phyloP scores from a whole-genome alignment of 768 basidiomycete species.

The Leccinellum albellum region DNA sequence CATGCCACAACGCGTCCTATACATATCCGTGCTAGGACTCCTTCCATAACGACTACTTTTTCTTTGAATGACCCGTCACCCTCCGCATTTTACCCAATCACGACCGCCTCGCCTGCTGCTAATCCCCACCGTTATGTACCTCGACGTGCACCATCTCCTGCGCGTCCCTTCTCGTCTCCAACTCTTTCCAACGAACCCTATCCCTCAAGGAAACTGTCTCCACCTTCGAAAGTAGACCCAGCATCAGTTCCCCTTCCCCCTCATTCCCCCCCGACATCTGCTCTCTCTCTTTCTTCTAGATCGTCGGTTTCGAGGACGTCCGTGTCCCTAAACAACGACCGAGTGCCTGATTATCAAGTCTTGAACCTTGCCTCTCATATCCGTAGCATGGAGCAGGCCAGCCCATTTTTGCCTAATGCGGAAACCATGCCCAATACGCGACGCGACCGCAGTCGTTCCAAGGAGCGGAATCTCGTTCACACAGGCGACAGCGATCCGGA shows the following conservation, averaged over 20 bases:
- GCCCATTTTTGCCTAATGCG: constrained; percentile 10
- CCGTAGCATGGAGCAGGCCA: constrained; percentile 28
- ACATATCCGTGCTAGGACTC: constrained; percentile 24
- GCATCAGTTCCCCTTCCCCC: constrained; percentile 58
- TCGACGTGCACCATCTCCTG: constrained; percentile 33
- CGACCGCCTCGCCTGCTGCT: constrained; percentile 49
- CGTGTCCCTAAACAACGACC: constrained; percentile 36
- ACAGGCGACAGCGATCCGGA: constrained; percentile 34
- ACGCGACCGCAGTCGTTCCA: constrained; percentile 22
- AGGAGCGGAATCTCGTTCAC: constrained; percentile 12
- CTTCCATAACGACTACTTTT: constrained; percentile 29
- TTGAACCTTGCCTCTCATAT: constrained; percentile 44
- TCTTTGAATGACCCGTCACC: constrained; percentile 26
- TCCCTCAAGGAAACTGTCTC: constrained; percentile 11
- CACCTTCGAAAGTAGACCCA: constrained; percentile 47
- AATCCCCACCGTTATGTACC: constrained; percentile 54
- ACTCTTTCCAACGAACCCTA: constrained; percentile 23
- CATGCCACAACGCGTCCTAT: constrained; percentile 30
- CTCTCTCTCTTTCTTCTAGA: constrained; percentile 73
- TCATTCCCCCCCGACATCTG: constrained; percentile 67
- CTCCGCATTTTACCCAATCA: constrained; percentile 51
- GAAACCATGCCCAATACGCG: constrained; percentile 9
- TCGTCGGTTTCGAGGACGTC: constrained; percentile 63
- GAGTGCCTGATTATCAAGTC: constrained; percentile 35
- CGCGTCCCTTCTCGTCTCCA: constrained; percentile 31